Percentiles rank a stretch among this genome's conserved stretches.
These are phyloP conservation scores for Porphyrellus cyaneotinctus DNA, from an alignment of 768 basidiomycete genomes.

Conservation along the genomic window DNA sequence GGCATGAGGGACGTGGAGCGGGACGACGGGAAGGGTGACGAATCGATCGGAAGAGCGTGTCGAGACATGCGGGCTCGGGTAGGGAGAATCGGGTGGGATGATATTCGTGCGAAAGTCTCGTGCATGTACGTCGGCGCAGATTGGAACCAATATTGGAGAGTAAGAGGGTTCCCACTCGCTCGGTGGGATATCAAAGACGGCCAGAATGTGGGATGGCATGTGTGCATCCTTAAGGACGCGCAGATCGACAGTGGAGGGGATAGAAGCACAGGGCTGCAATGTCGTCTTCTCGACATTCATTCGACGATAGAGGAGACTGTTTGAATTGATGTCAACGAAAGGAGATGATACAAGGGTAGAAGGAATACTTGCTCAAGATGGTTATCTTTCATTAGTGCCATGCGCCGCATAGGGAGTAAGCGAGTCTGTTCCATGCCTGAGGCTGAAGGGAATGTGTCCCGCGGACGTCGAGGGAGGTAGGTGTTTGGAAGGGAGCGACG, in stretches of 20 bases:
- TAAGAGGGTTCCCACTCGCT: slow-evolving; percentile 28
- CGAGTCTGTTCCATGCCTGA: slow-evolving; percentile 19
- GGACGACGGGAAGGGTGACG: slow-evolving; percentile 52
- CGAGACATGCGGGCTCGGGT: slow-evolving; percentile 29
- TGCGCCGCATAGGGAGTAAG: slow-evolving; percentile 24
- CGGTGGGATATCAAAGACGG: slow-evolving; percentile 36
- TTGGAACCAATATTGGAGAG: slow-evolving; percentile 48
- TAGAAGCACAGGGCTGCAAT: slow-evolving; percentile 20
- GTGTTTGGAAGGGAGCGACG: slow-evolving; percentile 10
- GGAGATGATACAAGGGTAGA: neutral
- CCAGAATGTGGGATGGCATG: slow-evolving; percentile 56
- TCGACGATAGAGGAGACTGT: slow-evolving; percentile 30
- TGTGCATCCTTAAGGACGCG: slow-evolving; percentile 41
- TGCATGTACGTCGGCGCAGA: slow-evolving; percentile 46
- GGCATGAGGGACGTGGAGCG: slow-evolving; percentile 46
- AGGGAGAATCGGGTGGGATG: slow-evolving; percentile 33
- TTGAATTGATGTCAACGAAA: slow-evolving; percentile 4
- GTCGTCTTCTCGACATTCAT: slow-evolving; percentile 32
- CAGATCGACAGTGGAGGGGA: slow-evolving; percentile 48
- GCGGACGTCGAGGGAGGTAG: slow-evolving; percentile 7
- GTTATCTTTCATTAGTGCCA: slow-evolving; percentile 18
- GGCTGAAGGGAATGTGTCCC: slow-evolving; percentile 14
- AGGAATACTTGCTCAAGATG: slow-evolving; percentile 27
- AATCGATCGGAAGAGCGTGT: slow-evolving; percentile 23
- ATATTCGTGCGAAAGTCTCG: slow-evolving; percentile 36